A percentile compares a stretch with the other conserved stretches of the same genome.
phyloP scores from a whole-genome alignment of 2,329 filamentous ascomycete genomes.

The Neocucurbitaria cava region DNA sequence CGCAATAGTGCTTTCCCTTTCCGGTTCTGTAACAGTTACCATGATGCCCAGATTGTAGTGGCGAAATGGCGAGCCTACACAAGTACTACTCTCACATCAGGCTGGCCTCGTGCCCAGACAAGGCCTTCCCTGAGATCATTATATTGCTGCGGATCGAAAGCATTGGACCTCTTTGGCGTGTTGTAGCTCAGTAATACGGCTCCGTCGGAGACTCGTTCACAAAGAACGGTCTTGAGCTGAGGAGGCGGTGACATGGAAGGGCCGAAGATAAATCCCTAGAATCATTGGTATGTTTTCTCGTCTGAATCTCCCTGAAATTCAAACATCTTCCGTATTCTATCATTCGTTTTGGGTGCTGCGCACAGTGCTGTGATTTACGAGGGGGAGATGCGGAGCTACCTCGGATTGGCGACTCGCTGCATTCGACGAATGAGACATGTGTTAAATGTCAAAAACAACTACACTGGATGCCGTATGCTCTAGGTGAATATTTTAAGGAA shows the following conservation, averaged over 20 bases:
- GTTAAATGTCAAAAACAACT: not conserved
- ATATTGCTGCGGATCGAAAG: conserved; percentile 23
- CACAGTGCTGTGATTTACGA: not conserved
- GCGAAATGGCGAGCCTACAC: conserved; percentile 8
- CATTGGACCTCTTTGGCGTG: conserved; percentile 22
- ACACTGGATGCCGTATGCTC: not conserved
- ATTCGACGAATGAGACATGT: conserved; percentile 1
- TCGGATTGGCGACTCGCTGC: conserved; percentile 14
- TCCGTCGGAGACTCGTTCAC: conserved; percentile 17
- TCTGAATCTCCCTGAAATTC: not conserved
- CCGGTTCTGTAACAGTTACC: conserved; percentile 9
- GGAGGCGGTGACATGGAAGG: conserved; percentile 15
- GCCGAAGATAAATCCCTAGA: not conserved
- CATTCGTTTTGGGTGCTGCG: not conserved
- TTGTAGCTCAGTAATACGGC: conserved; percentile 24
- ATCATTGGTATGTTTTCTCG: not conserved
- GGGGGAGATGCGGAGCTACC: conserved; percentile 14
- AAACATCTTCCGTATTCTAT: not conserved
- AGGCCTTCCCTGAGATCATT: conserved; percentile 18
- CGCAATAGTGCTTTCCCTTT: conserved; percentile 23
- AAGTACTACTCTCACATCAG: conserved; percentile 17
- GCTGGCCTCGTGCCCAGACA: conserved; percentile 23
- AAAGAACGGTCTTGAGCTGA: conserved; percentile 14
- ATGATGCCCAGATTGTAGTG: not conserved
- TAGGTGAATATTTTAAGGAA: too few relatives aligned